phyloP scores from a whole-genome alignment of 2,329 filamentous ascomycete genomes.

The Diaporthe aspalathi region DNA sequence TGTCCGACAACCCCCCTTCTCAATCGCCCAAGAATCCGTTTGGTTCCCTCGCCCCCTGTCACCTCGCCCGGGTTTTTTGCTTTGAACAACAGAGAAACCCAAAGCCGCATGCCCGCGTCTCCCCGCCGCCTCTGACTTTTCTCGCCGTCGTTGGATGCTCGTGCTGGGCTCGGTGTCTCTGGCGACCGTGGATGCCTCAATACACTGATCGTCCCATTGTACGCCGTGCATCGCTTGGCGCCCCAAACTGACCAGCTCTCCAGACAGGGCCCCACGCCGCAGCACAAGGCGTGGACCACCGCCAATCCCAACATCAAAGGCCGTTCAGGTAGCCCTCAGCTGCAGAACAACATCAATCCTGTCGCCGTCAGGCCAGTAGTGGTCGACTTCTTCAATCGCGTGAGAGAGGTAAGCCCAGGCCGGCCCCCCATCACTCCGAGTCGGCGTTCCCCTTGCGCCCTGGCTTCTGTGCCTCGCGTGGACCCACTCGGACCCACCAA shows the following conservation, averaged over 20 bases:
- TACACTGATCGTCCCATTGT: slow-evolving; percentile 9
- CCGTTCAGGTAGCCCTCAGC: slow-evolving; percentile 44
- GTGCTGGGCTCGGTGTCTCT: slow-evolving; percentile 21
- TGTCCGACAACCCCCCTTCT: slow-evolving; percentile 38
- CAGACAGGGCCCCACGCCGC: slow-evolving; percentile 45
- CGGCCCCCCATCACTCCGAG: slow-evolving; percentile 13
- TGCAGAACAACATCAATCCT: slow-evolving; percentile 41
- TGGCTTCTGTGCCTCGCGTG: slow-evolving; percentile 36
- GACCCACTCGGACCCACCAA: slow-evolving; percentile 37
- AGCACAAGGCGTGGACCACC: slow-evolving; percentile 49
- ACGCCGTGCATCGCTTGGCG: slow-evolving; percentile 23
- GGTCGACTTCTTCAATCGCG: slow-evolving; percentile 39
- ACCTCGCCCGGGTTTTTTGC: slow-evolving; percentile 18
- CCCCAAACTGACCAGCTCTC: slow-evolving; percentile 24
- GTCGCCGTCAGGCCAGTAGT: slow-evolving; percentile 29
- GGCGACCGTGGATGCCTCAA: slow-evolving; percentile 19
- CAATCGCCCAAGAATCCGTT: slow-evolving; percentile 37
- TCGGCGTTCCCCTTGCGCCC: slow-evolving; percentile 33
- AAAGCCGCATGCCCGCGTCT: slow-evolving; percentile 31
- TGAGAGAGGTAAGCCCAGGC: slow-evolving; percentile 48
- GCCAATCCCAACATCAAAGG: slow-evolving; percentile 49
- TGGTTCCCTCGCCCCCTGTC: slow-evolving; percentile 26
- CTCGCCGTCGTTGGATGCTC: slow-evolving; percentile 25
- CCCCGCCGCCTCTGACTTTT: slow-evolving; percentile 5
- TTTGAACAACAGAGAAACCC: slow-evolving; percentile 40